Conservation (phyloP, 2,329 filamentous ascomycete genomes). For the Botrytis fragariae region DNA sequence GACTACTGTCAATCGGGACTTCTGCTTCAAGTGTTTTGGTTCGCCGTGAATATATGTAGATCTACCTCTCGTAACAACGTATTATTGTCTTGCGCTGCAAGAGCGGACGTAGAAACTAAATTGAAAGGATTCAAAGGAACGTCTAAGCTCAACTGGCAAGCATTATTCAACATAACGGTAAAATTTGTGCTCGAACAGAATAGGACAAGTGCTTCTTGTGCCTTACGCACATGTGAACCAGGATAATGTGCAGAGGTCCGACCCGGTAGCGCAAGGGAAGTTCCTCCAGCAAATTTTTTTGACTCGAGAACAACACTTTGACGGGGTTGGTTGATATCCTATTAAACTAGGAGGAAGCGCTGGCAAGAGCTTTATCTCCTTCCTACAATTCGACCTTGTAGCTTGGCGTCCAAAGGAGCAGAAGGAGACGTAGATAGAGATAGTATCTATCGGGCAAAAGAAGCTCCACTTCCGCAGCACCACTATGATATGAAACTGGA, state of each 20-base stretch:
- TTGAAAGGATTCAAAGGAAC: neutral
- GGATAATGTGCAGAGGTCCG: neutral
- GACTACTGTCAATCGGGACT: neutral
- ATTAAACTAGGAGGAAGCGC: neutral
- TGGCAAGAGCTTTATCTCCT: neutral
- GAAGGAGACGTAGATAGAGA: neutral
- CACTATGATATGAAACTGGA: neutral
- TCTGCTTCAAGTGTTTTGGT: neutral
- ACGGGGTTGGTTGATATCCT: neutral
- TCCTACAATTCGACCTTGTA: neutral
- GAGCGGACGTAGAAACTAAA: neutral
- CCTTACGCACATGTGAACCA: neutral
- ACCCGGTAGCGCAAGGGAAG: neutral
- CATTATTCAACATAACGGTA: neutral
- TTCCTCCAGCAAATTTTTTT: neutral
- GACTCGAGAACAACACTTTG: neutral
- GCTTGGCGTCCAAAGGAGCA: neutral
- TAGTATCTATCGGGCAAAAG: neutral
- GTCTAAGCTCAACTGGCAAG: neutral
- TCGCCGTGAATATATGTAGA: neutral
- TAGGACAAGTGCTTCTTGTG: neutral
- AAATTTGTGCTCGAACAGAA: neutral
- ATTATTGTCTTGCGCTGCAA: neutral
- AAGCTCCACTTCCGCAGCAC: neutral
- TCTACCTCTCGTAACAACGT: neutral